Percentiles rank a stretch among this genome's conserved stretches.
phyloP scores from a whole-genome alignment of 2,329 filamentous ascomycete genomes.

The Talaromyces albobiverticillius region DNA sequence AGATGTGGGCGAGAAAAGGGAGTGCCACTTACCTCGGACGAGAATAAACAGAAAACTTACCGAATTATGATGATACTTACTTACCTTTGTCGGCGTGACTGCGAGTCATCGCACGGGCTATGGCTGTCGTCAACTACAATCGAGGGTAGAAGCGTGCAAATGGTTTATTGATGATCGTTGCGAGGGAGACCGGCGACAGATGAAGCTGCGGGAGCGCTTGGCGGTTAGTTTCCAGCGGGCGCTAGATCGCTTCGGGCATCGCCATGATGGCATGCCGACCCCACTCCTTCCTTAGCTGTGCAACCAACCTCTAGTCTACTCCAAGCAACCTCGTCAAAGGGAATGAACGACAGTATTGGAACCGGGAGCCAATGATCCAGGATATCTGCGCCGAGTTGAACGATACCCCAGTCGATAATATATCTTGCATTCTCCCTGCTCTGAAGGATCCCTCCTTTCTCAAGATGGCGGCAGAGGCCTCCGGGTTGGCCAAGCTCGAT shows the following conservation, averaged over 20 bases:
- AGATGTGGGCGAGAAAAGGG: background rate
- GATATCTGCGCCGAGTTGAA: slow-evolving; percentile 15
- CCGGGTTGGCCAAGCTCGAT: slow-evolving; percentile 67
- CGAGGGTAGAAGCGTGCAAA: background rate
- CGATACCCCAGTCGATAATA: slow-evolving; percentile 8
- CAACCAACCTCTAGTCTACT: too few relatives aligned
- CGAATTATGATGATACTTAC: background rate
- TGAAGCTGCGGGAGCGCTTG: background rate
- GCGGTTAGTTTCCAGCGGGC: too few relatives aligned
- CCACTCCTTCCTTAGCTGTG: background rate
- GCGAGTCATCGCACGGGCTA: background rate
- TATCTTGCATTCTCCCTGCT: slow-evolving; percentile 8
- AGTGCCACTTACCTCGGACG: background rate
- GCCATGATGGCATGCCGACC: too few relatives aligned
- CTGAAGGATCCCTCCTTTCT: slow-evolving; percentile 10
- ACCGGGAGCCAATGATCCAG: slow-evolving; percentile 6
- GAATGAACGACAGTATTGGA: too few relatives aligned
- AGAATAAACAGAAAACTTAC: background rate
- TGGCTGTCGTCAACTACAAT: background rate
- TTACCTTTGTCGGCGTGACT: background rate
- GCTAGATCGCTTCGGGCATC: background rate
- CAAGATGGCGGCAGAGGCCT: slow-evolving; percentile 45
- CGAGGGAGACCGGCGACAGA: too few relatives aligned
- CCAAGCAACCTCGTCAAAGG: too few relatives aligned
- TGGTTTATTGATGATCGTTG: background rate